Evolutionary conservation across 441 rosid genomes (phyloP).

Genomic region (Aquilaria agallochum): DNA sequence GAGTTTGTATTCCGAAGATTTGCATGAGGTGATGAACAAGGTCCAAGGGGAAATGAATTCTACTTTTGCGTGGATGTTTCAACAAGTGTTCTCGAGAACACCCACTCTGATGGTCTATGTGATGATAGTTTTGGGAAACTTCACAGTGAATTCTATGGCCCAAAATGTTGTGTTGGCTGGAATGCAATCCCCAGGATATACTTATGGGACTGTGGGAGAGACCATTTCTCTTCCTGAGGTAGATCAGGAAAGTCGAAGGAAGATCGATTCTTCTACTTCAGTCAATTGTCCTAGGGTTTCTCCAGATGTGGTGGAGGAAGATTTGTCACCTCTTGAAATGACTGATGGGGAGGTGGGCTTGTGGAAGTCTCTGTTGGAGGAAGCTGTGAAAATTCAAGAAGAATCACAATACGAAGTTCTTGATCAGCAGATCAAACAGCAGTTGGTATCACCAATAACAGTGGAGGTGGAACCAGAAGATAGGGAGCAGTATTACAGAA

Average conservation of each 20-base stretch:
- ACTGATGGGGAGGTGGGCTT: constrained; percentile 33
- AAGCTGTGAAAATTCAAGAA: constrained; percentile 35
- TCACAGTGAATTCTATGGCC: constrained; percentile 52
- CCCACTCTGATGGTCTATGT: constrained; percentile 67
- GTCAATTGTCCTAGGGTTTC: neutral
- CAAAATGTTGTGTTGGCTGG: constrained; percentile 19
- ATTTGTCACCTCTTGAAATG: constrained; percentile 16
- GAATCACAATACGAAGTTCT: constrained; percentile 20
- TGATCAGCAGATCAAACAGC: constrained; percentile 31
- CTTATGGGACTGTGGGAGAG: constrained; percentile 3
- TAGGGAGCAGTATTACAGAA: constrained; percentile 39
- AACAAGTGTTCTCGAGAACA: constrained; percentile 53
- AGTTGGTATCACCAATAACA: constrained; percentile 27
- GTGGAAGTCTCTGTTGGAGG: constrained; percentile 47
- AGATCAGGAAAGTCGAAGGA: constrained; percentile 8
- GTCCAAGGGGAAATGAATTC: constrained; percentile 51
- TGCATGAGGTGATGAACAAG: constrained; percentile 26
- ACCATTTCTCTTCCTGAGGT: constrained; percentile 8
- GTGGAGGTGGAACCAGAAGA: constrained; percentile 50
- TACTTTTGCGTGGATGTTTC: constrained; percentile 66
- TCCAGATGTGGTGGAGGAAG: too few relatives aligned
- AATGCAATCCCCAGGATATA: constrained; percentile 3
- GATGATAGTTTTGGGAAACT: constrained; percentile 67
- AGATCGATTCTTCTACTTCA: constrained; percentile 5
- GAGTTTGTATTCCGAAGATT: constrained; percentile 26